Evolutionary conservation across 1,284 basidiomycete species (phyloP), one percentile per base, ranked within the genome.

Genomic region (Rhodotorula sp.): DNA sequence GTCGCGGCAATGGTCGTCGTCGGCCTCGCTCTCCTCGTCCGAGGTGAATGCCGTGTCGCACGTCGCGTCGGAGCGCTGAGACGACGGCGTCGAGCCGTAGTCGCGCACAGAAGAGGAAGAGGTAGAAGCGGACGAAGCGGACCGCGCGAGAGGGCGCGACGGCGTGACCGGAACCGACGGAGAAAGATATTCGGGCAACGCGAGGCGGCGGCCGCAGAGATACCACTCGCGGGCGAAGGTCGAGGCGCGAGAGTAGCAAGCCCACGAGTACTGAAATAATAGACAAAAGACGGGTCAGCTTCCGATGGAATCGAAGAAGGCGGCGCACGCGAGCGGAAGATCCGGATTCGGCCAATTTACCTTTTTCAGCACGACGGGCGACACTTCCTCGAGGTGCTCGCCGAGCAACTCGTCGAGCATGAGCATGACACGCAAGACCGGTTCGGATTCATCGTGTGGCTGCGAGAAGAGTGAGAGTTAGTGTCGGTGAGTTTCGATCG

Each of bases 351-450:
- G 17, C 29, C 53, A 26, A 17, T 26, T 54, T 42, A 75, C 74
- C 71, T 99, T 99, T 84, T 95, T 94, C 80, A 97, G 87, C 78
- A 99, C 84, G 48, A 91, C 94, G 81, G 95, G 89, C 20, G 95
- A 98, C 45, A 99, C 85, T 75, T 91, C 88, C 78, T 93, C 89
- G 82, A 95, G 87, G 79, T 91, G 88, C 79, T 90, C 90, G 48
- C 89, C 86, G 75, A 99, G 85, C 75, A 91, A 88, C 70, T 84
- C 87, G 83, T 99, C 95, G 78, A 99, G 86, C 75, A 88, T 84
- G 67, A 91, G 87, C 49, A 95, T 89, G 45, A 84, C 79, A 33
- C 81, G 77, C 53, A 83, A 76, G 73, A 93, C 87, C 72, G 89
- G 87, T 24, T 87, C 87, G 2, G 88, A 89, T 80, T 92, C 91